Evolutionary conservation across 2,329 filamentous ascomycete genomes (phyloP).

Genomic region (Periconia macrospinosa): DNA sequence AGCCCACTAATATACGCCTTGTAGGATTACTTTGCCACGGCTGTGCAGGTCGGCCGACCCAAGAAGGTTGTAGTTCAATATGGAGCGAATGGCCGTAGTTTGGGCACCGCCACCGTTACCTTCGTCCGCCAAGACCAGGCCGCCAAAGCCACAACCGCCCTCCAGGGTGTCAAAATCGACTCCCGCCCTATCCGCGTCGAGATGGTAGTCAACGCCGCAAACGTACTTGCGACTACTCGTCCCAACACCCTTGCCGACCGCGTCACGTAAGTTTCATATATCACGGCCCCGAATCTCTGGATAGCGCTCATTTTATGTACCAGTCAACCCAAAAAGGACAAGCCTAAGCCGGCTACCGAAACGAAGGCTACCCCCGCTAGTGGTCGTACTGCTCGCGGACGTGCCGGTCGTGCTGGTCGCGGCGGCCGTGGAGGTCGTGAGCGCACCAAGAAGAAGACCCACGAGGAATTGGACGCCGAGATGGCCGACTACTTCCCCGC

Average conservation of each 20-base stretch:
- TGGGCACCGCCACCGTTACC: constrained; percentile 86
- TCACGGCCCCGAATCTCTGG: background rate
- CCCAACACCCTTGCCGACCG: constrained; percentile 83
- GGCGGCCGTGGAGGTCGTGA: constrained; percentile 49
- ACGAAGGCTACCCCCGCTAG: constrained; percentile 63
- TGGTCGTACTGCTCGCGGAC: constrained; percentile 52
- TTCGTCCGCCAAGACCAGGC: constrained; percentile 83
- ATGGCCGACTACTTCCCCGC: constrained; percentile 92
- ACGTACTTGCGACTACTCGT: constrained; percentile 63
- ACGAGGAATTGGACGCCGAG: constrained; percentile 93
- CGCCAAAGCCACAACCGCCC: constrained; percentile 76
- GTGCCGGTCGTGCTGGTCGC: constrained; percentile 40
- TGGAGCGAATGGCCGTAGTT: constrained; percentile 87
- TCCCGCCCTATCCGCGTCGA: constrained; percentile 93
- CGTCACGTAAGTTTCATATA: constrained; percentile 64
- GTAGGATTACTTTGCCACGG: constrained; percentile 95
- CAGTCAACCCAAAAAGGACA: constrained; percentile 64
- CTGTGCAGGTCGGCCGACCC: constrained; percentile 85
- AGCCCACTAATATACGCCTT: constrained; percentile 65
- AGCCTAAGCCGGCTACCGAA: constrained; percentile 72
- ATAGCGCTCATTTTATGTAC: constrained; percentile 1
- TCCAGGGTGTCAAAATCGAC: constrained; percentile 91
- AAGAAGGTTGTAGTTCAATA: constrained; percentile 92
- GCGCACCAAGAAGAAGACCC: constrained; percentile 84
- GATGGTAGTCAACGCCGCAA: constrained; percentile 79